Conservation (phyloP, 75 land plant genomes). For the Adiantum capillusveneris region DNA sequence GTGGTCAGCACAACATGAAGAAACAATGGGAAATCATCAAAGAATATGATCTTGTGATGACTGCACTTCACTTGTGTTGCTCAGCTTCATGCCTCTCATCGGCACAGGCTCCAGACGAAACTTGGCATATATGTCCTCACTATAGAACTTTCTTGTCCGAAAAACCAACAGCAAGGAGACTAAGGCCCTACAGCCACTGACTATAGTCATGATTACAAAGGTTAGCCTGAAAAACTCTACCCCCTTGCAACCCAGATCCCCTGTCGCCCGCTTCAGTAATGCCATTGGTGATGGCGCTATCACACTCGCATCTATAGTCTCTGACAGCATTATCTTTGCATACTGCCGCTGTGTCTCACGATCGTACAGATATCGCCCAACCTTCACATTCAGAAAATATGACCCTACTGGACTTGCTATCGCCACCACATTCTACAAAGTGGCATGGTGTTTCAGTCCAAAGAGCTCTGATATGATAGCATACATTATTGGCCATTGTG, state of each 20-base stretch:
- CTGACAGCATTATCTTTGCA: too few species aligned
- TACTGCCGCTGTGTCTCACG: slow-evolving; percentile 25
- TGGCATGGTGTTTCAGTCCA: slow-evolving; percentile 54
- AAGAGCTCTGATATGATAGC: slow-evolving; percentile 58
- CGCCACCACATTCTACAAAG: slow-evolving; percentile 5
- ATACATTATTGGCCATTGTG: slow-evolving; percentile 39
- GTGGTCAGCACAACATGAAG: too few species aligned
- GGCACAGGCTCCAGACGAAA: too few species aligned
- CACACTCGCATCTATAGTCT: too few species aligned
- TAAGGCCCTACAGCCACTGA: slow-evolving; percentile 13
- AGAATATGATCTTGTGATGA: too few species aligned
- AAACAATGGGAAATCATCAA: too few species aligned
- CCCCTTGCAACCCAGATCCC: not conserved
- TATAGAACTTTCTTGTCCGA: slow-evolving; percentile 31
- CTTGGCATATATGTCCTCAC: too few species aligned
- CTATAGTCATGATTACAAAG: slow-evolving; percentile 22
- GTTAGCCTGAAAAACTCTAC: slow-evolving; percentile 22
- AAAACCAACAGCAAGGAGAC: slow-evolving; percentile 19
- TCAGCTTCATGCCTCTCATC: too few species aligned
- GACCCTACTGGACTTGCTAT: slow-evolving; percentile 15
- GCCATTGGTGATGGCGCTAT: not conserved
- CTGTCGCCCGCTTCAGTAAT: too few species aligned
- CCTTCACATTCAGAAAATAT: slow-evolving; percentile 12
- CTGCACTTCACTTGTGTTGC: too few species aligned
- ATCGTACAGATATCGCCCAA: slow-evolving; percentile 17